Percentiles rank a stretch among this genome's conserved stretches.
phyloP scores from a whole-genome alignment of 805 yeast species.

The Isabelozyma heimii region DNA sequence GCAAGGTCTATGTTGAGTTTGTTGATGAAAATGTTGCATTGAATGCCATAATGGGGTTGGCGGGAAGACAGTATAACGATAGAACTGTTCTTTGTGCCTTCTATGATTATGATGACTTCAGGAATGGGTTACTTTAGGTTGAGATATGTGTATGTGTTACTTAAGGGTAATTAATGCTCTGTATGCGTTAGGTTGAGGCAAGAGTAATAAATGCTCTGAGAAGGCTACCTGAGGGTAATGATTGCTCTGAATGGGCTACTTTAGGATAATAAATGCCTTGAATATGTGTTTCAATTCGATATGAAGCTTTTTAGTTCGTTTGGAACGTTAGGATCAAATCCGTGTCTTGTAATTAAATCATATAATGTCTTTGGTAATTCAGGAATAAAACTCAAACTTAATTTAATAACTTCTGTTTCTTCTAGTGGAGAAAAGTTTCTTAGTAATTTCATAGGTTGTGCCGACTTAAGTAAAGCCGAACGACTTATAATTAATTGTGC shows the following conservation, averaged over 20 bases:
- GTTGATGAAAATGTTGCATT: slow-evolving; percentile 48
- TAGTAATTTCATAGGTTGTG: slow-evolving; percentile 71
- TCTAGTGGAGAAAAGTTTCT: slow-evolving; percentile 71
- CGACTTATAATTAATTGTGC: slow-evolving; percentile 78
- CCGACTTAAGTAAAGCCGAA: slow-evolving; percentile 53
- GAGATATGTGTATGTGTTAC: neutral
- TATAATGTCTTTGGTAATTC: slow-evolving; percentile 67
- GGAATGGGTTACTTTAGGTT: slow-evolving; percentile 28
- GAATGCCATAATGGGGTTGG: slow-evolving; percentile 54
- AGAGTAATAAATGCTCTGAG: no score
- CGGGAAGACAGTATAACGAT: slow-evolving; percentile 67
- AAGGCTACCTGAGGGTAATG: no score
- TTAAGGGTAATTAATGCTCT: no score
- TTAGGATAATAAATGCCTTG: no score
- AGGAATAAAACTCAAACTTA: slow-evolving; percentile 77
- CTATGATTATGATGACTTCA: slow-evolving; percentile 59
- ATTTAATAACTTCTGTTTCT: slow-evolving; percentile 70
- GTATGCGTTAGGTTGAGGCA: no score
- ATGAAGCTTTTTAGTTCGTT: slow-evolving; percentile 23
- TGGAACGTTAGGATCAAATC: slow-evolving; percentile 49
- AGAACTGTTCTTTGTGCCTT: slow-evolving; percentile 67
- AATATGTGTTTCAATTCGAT: no score
- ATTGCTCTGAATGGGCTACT: no score
- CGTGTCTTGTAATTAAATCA: slow-evolving; percentile 60
- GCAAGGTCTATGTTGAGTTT: slow-evolving; percentile 71